Evolutionary conservation across 2,329 filamentous ascomycete species (phyloP), one percentile per base, ranked within the genome.

Genomic region (Parafenestella ontariensis): DNA sequence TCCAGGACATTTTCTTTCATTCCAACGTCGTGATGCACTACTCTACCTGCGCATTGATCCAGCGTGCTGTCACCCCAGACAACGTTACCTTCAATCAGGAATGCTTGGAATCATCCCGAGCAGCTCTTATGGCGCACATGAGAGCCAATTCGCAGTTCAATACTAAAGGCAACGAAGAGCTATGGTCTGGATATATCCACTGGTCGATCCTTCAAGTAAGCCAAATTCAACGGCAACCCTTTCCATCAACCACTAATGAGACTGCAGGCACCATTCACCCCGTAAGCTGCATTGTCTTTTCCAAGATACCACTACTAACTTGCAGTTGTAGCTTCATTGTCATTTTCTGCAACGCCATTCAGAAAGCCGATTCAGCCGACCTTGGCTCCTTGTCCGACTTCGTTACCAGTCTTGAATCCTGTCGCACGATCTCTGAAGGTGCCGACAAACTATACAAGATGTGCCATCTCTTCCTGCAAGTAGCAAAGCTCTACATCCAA

Each of bases 401-500:
- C 60, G 81, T 84, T 44, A 69, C 75, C 18, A 87, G 83, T 2
- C 79, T 89, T 2, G 78, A 82, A 54, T 78, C 80, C 0, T 78
- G 81, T 2, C 78, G 79, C 41, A 77, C 78, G 4, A 75, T 82
- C 2, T 88, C 86, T 1, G 83, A 87, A 64, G 82, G 84, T 2
- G 81, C 86, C 20, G 80, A 83, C 24, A 86, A 85, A 64, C 77
- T 89, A 11, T 83, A 86, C 63, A 82, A 81, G n/a, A 79, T 89
- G 24, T 88, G 84, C 61, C 80, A 82, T 31, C 81, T 89, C 23
- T 85, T 89, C 68, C 80, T 81, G 55, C 84, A 84, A 49, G 84
- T 89, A 5, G 85, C 87, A 6, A 78, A 78, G 40, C 74, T 88
- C 3, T 89, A 89, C 59, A 78, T 88, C 5, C 83, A 88, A 63